Conservation (phyloP, 352 stramenopile genomes). For the Phytophthora brassicae region DNA sequence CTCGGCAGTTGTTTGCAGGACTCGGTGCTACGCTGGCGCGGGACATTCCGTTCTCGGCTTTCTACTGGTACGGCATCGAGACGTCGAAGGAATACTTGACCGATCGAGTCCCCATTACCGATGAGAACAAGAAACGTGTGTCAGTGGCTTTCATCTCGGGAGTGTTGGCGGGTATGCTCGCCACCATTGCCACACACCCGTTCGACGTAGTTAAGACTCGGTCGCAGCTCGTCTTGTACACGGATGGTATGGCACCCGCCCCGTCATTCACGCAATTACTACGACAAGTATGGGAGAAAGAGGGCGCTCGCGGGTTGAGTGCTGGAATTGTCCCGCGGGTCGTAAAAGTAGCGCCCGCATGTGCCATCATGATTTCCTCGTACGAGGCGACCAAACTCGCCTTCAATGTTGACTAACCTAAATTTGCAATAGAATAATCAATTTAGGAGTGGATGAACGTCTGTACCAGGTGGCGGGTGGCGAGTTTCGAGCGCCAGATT, state of each 20-base stretch:
- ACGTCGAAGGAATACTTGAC: slow-evolving; percentile 59
- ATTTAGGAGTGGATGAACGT: background rate
- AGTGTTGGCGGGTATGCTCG: slow-evolving; percentile 76
- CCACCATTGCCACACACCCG: slow-evolving; percentile 90
- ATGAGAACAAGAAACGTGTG: slow-evolving; percentile 37
- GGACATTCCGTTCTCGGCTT: slow-evolving; percentile 94
- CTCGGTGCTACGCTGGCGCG: slow-evolving; percentile 89
- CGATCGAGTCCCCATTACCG: slow-evolving; percentile 25
- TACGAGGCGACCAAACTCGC: slow-evolving; percentile 73
- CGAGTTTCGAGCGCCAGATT: background rate
- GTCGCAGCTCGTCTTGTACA: slow-evolving; percentile 64
- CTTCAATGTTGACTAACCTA: slow-evolving; percentile 39
- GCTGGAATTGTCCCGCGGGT: slow-evolving; percentile 58
- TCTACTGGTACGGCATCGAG: slow-evolving; percentile 95
- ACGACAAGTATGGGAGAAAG: slow-evolving; percentile 42
- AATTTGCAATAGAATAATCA: slow-evolving; percentile 9
- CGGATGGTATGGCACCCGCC: slow-evolving; percentile 21
- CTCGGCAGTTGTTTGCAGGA: slow-evolving; percentile 60
- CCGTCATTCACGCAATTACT: slow-evolving; percentile 48
- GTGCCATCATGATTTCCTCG: slow-evolving; percentile 80
- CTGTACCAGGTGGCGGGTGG: background rate
- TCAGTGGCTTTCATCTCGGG: slow-evolving; percentile 84
- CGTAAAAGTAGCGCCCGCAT: slow-evolving; percentile 72
- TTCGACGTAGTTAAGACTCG: slow-evolving; percentile 97
- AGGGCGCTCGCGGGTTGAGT: slow-evolving; percentile 47